Percentiles rank a stretch among this genome's conserved stretches.
These are phyloP conservation scores for Trichosporon sp. DNA, from an alignment of 1,284 basidiomycete species.

Conservation along the genomic window DNA sequence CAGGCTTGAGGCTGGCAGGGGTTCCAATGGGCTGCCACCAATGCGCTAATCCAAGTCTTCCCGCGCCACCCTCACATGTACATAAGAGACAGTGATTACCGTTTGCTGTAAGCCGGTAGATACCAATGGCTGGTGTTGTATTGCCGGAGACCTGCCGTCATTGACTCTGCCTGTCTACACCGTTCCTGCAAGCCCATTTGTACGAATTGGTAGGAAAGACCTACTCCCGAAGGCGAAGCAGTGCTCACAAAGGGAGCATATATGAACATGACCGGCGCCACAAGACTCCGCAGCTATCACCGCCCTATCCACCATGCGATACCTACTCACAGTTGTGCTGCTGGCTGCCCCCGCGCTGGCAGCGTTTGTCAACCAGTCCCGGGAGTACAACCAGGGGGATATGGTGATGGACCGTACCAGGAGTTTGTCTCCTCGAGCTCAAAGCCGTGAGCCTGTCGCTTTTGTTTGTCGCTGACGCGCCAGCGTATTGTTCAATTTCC, in stretches of 20 bases:
- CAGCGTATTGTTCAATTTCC: constrained; percentile 35
- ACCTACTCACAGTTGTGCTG: not conserved
- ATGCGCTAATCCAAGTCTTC: too few species aligned
- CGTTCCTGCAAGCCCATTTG: not conserved
- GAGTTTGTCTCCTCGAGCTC: constrained; percentile 16
- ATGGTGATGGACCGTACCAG: not conserved
- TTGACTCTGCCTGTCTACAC: not conserved
- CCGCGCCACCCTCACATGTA: too few species aligned
- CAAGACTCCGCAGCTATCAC: too few species aligned
- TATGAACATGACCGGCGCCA: not conserved
- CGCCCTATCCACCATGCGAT: not conserved
- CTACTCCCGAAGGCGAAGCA: not conserved
- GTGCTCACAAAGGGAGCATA: not conserved
- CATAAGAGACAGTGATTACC: too few species aligned
- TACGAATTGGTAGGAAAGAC: not conserved
- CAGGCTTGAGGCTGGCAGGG: not conserved
- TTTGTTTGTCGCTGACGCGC: not conserved
- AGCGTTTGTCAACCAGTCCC: not conserved
- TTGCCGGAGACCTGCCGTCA: not conserved
- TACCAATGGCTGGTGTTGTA: not conserved
- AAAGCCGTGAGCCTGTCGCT: constrained; percentile 30
- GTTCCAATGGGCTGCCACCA: not conserved
- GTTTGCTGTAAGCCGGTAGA: too few species aligned
- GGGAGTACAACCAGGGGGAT: not conserved
- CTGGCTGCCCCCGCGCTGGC: not conserved